Evolutionary conservation across 371 early-diverging fungal genomes (phyloP).

Genomic region (Mucor circinelloides): DNA sequence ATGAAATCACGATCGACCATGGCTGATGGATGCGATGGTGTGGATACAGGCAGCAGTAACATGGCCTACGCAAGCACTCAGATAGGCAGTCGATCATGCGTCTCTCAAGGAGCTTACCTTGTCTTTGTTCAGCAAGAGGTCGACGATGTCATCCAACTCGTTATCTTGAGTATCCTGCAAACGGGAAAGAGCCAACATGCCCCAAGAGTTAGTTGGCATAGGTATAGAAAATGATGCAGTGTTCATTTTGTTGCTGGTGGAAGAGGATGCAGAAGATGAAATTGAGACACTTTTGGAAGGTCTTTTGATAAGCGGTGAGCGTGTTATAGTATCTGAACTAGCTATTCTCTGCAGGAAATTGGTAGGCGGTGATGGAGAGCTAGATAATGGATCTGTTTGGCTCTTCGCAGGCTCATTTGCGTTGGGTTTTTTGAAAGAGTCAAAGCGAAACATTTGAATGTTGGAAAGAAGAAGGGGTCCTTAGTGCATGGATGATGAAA

Average conservation of each 20-base stretch:
- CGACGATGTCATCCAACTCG: slow-evolving; percentile 45
- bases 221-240: slow-evolving; percentile 44
- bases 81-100: not conserved
- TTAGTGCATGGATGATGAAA: too few relatives aligned
- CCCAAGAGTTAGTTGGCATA: slow-evolving; percentile 55
- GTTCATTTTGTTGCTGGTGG: not conserved
- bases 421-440: slow-evolving; percentile 22
- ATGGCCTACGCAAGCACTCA: slow-evolving; percentile 25
- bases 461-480: not conserved
- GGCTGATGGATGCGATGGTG: slow-evolving; percentile 47
- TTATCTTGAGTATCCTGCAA: slow-evolving; percentile 33
- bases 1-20: slow-evolving; percentile 52
- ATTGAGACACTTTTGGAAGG: slow-evolving; percentile 1
- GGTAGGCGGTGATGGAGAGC: not conserved
- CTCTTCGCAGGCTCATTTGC: not conserved
- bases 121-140: slow-evolving; percentile 27
- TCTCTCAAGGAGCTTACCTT: slow-evolving; percentile 23
- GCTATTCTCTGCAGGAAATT: slow-evolving; percentile 39
- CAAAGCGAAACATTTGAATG: slow-evolving; percentile 40
- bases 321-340: slow-evolving; percentile 27
- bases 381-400: not conserved
- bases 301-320: not conserved
- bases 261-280: not conserved
- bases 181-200: slow-evolving; percentile 44
- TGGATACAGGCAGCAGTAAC: slow-evolving; percentile 47